A percentile compares a stretch with the other conserved stretches of the same genome.
Conservation (phyloP, 164 flowering plant species). For the Echeveria elegans region DNA sequence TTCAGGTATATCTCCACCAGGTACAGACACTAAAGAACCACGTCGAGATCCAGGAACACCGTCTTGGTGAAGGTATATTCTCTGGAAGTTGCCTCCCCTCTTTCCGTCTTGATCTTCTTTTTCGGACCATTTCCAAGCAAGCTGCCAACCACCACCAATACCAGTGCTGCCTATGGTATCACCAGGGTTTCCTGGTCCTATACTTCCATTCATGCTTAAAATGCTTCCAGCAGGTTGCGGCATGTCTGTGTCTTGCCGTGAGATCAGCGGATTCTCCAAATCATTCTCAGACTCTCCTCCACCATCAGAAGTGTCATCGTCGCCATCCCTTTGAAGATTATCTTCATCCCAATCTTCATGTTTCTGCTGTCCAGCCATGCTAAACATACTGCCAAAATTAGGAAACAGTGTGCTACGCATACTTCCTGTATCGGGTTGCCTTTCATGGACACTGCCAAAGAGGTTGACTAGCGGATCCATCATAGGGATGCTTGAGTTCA, state of each 20-base stretch:
- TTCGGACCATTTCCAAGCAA: constrained; percentile 61
- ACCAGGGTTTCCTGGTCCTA: constrained; percentile 21
- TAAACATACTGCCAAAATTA: constrained; percentile 49
- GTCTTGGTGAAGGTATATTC: constrained; percentile 49
- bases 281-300: constrained; percentile 39
- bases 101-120: constrained; percentile 34
- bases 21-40: constrained; percentile 42
- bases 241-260: constrained; percentile 37
- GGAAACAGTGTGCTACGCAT: constrained; percentile 46
- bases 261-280: constrained; percentile 44
- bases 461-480: constrained; percentile 51
- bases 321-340: constrained; percentile 35
- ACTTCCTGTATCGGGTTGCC: constrained; percentile 38
- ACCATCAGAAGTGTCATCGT: constrained; percentile 29
- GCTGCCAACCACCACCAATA: constrained; percentile 65
- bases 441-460: constrained; percentile 48
- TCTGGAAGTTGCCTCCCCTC: constrained; percentile 48
- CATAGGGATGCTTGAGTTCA: constrained; percentile 20
- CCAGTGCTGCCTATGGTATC: constrained; percentile 22
- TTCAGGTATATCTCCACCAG: constrained; percentile 23
- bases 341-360: constrained; percentile 56
- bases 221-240: constrained; percentile 8
- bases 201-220: constrained; percentile 28
- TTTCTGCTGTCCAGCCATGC: constrained; percentile 33
- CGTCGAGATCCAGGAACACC: constrained; percentile 33